phyloP scores from a whole-genome alignment of 495 filamentous ascomycete species.

The Annulohypoxylon bovei region DNA sequence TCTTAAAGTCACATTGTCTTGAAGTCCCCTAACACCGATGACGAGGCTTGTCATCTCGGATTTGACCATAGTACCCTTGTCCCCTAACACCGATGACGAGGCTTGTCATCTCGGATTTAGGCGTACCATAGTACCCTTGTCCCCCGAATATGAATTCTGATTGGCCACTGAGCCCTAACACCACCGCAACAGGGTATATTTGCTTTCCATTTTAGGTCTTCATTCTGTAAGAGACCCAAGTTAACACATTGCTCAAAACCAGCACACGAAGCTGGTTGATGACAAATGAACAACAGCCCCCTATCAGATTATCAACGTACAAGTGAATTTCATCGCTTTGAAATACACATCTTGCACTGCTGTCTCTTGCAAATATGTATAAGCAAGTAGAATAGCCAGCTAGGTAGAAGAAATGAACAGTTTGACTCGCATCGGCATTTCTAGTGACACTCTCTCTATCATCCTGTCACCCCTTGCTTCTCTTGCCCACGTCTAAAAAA shows the following conservation, averaged over 20 bases:
- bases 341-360: background rate
- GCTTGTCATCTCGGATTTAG: background rate
- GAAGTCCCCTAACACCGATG: background rate
- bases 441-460: background rate
- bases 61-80: background rate
- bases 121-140: background rate
- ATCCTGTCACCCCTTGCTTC: background rate
- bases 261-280: background rate
- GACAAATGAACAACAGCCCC: background rate
- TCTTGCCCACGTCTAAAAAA: too few relatives aligned
- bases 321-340: too few relatives aligned
- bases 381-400: background rate
- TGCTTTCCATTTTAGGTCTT: too few relatives aligned
- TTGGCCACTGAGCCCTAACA: background rate
- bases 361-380: background rate
- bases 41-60: background rate
- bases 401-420: background rate
- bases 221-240: too few relatives aligned
- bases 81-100: background rate
- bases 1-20: background rate
- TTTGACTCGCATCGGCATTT: background rate
- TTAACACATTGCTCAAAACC: too few relatives aligned
- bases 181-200: too few relatives aligned
- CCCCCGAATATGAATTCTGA: background rate
- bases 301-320: background rate